These are phyloP conservation scores for Pleurozium schreberi DNA, from an alignment of 225 moss, liverwort and hornwort genomes.

Conservation along the genomic window DNA sequence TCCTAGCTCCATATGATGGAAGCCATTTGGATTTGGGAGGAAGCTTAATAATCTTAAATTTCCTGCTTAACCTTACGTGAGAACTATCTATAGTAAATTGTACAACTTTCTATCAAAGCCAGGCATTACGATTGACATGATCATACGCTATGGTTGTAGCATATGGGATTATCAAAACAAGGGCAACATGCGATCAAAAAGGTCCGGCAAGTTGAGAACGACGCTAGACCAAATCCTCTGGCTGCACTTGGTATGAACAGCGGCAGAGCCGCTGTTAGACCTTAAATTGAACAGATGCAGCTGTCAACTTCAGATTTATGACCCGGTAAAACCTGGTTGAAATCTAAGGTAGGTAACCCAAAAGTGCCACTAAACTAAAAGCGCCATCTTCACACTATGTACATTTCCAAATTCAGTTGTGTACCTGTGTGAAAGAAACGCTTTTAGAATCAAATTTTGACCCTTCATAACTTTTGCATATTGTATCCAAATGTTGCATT, in stretches of 20 bases:
- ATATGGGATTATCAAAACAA: constrained; percentile 46
- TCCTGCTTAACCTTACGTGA: background rate
- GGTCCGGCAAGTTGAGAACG: constrained; percentile 26
- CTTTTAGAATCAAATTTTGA: too few relatives aligned
- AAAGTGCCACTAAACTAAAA: too few relatives aligned
- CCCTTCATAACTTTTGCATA: too few relatives aligned
- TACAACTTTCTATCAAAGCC: background rate
- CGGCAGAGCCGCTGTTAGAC: constrained; percentile 15
- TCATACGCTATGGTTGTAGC: constrained; percentile 16
- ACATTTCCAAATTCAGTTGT: too few relatives aligned
- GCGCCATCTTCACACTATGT: too few relatives aligned
- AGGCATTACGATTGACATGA: background rate
- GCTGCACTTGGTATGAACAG: background rate
- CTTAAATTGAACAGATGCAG: background rate
- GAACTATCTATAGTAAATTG: background rate
- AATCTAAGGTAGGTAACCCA: too few relatives aligned
- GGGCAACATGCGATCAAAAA: constrained; percentile 25
- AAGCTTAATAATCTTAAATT: background rate
- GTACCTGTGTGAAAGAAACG: too few relatives aligned
- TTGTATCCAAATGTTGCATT: too few relatives aligned
- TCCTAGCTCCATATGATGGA: background rate
- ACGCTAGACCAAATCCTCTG: constrained; percentile 22
- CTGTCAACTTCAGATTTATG: background rate
- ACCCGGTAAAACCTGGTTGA: background rate
- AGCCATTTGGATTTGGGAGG: background rate